Base-by-base conservation (phyloP, 1,139 yeast species). In the Meyerozyma guilliermondii region DNA sequence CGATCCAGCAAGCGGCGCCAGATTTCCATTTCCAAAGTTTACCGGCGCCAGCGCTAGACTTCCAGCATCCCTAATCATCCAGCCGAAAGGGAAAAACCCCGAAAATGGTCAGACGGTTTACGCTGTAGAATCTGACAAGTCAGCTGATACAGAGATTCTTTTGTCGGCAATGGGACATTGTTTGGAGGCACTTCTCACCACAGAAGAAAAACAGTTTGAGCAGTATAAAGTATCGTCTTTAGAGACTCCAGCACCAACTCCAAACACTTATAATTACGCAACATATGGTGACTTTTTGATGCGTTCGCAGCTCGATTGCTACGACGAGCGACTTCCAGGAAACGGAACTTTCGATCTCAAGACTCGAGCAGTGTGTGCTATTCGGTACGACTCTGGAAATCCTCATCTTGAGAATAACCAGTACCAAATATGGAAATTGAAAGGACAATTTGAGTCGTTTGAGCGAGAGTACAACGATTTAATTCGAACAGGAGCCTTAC, bases 331-430 rank as follows among this genome's bases (percentile, higher is more conserved):
- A 28, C 67, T 92, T 22, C 97, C 98, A 0, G 96, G 96, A 0
- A 83, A 85, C 10, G 98, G 98, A 0, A 82, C 89, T 0, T 92
- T 92, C 69, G 98, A 92, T 63, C 68, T 92, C 45, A 92, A 92
- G 54, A 87, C 97, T 0, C 69, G 98, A 47, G 98, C 98, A 0
- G 95, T 85, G 0, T 80, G 88, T 46, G 88, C 96, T 0, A 81
- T 91, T 0, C 71, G 98, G 39, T 80, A 85, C 60, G 96, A 89
- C 61, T 63, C 85, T 38, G 71, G 74, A n/a, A 78, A 81, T 54
- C 81, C 83, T 0, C 81, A 72, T 42, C 60, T 71, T 11, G 66
- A 68, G 27, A 77, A 77, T 41, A 76, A 75, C 18, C 76, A 83
- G 0, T 92, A 92, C 57, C 84, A 82, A 50, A 76, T 89, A 18